These are phyloP conservation scores for Crucihimalaya himalaica DNA, from an alignment of 345 rosid species.

Conservation along the genomic window DNA sequence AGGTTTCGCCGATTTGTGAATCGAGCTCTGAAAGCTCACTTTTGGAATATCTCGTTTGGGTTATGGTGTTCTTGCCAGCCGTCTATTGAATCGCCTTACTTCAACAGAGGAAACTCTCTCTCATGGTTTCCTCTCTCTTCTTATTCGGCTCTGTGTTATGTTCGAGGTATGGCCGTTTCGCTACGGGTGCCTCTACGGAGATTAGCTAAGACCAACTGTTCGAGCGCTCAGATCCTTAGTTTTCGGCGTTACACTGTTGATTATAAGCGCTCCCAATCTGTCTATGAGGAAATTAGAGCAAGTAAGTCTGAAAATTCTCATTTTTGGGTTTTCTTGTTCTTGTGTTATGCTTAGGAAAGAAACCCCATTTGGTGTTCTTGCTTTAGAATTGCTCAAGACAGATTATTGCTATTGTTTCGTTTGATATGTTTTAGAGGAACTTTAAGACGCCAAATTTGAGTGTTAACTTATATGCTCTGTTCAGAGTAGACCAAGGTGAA, in stretches of 20 bases:
- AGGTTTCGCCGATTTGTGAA: slow-evolving; percentile 22
- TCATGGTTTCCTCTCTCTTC: slow-evolving; percentile 8
- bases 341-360: not conserved
- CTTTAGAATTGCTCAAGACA: not conserved
- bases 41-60: slow-evolving; percentile 40
- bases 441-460: not conserved
- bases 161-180: slow-evolving; percentile 30
- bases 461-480: not conserved
- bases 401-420: not conserved
- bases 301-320: slow-evolving; percentile 18
- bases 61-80: slow-evolving; percentile 39
- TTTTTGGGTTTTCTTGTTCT: not conserved
- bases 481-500: not conserved
- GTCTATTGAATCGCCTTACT: slow-evolving; percentile 26
- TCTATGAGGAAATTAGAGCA: slow-evolving; percentile 15
- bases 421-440: not conserved
- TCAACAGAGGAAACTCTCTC: slow-evolving; percentile 21
- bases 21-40: slow-evolving; percentile 32
- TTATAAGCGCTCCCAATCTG: slow-evolving; percentile 7
- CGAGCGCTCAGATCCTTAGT: slow-evolving; percentile 37
- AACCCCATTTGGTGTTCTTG: slow-evolving; percentile 2
- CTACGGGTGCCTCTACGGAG: slow-evolving; percentile 15
- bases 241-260: slow-evolving; percentile 35
- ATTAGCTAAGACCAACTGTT: slow-evolving; percentile 35
- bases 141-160: slow-evolving; percentile 22